Conservation (phyloP, 192 early-diverging fungal genomes). For the Entomortierella lignicola region DNA sequence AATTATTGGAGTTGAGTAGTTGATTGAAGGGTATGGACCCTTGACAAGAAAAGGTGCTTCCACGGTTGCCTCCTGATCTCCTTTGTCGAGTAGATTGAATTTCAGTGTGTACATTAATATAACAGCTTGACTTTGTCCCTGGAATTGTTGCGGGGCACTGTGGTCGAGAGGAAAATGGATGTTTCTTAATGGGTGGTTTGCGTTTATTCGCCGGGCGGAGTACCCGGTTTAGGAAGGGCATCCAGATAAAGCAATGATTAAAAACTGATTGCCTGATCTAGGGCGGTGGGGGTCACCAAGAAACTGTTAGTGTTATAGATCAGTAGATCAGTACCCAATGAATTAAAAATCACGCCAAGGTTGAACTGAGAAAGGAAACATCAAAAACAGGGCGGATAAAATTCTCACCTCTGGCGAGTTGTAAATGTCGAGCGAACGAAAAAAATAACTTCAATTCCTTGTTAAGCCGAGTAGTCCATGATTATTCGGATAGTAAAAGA, state of each 20-base stretch:
- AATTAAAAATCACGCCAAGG: too few species aligned
- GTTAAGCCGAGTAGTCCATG: background rate
- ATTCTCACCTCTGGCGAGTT: background rate
- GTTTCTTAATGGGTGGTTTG: constrained; percentile 39
- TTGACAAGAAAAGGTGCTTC: background rate
- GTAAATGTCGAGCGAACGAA: background rate
- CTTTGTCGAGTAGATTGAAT: background rate
- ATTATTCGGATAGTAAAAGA: background rate
- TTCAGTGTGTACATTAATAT: background rate
- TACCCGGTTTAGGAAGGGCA: constrained; percentile 47
- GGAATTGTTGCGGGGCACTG: background rate
- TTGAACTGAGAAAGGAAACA: too few species aligned
- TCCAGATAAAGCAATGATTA: constrained; percentile 27
- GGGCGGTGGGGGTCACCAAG: too few species aligned
- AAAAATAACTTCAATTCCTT: background rate
- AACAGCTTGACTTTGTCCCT: background rate
- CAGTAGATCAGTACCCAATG: too few species aligned
- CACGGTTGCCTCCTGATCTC: constrained; percentile 8
- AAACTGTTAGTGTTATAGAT: too few species aligned
- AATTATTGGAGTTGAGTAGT: background rate
- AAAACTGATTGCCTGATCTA: background rate
- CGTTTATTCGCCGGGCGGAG: constrained; percentile 42
- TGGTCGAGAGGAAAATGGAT: constrained; percentile 1
- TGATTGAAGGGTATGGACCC: background rate
- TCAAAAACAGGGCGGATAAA: too few species aligned